Conservation (phyloP, 495 filamentous ascomycete genomes). For the Penicillium paxilli region DNA sequence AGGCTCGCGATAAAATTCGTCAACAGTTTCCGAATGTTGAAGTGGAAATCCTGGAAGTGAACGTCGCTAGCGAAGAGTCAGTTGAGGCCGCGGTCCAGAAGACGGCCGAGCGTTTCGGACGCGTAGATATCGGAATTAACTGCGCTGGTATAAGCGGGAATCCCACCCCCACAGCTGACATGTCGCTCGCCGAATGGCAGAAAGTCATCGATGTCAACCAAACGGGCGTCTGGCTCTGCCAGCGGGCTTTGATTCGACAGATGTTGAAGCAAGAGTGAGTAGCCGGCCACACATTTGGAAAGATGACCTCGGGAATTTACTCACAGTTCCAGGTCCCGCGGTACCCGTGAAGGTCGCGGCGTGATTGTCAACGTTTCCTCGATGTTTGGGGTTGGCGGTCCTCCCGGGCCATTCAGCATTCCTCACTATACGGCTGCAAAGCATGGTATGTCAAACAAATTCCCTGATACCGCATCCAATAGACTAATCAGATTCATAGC, state of each 20-base stretch:
- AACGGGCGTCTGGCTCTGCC: constrained; percentile 48
- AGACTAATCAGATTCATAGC: constrained; percentile 9
- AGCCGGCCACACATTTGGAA: no score
- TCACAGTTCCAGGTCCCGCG: constrained; percentile 9
- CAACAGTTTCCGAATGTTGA: constrained; percentile 8
- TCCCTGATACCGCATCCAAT: background rate
- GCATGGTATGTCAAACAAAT: constrained; percentile 30
- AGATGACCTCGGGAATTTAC: background rate
- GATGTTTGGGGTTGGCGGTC: constrained; percentile 23
- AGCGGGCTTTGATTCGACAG: constrained; percentile 46
- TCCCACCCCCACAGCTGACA: constrained; percentile 27
- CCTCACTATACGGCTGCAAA: constrained; percentile 42
- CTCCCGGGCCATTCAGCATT: constrained; percentile 21
- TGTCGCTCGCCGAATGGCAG: constrained; percentile 36
- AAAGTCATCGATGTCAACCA: constrained; percentile 46
- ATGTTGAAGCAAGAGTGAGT: constrained; percentile 50
- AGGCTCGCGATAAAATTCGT: constrained; percentile 9
- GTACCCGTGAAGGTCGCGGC: constrained; percentile 23
- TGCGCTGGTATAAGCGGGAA: constrained; percentile 38
- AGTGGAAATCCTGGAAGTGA: constrained; percentile 10
- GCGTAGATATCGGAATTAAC: constrained; percentile 55
- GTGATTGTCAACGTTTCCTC: constrained; percentile 34
- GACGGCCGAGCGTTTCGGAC: constrained; percentile 28
- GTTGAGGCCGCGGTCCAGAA: constrained; percentile 17
- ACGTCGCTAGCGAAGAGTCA: constrained; percentile 24